phyloP scores from a whole-genome alignment of 768 basidiomycete genomes.

The Trametes meyenii region DNA sequence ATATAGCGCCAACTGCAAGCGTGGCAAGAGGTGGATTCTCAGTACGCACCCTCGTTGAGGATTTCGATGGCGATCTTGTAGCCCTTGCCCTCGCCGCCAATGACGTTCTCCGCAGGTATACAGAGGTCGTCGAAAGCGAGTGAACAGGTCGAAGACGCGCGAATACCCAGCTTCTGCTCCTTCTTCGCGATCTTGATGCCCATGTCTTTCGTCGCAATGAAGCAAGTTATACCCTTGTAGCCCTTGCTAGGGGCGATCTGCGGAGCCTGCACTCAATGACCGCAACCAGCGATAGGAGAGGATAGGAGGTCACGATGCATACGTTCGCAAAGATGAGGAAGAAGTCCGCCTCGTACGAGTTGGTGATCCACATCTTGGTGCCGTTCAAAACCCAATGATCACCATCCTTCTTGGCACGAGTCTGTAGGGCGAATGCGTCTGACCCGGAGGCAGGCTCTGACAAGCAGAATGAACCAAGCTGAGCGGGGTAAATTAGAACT shows the following conservation, averaged over 20 bases:
- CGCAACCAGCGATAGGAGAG: not conserved
- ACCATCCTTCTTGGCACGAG: conserved; percentile 87
- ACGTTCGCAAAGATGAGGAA: conserved; percentile 97
- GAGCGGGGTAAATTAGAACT: not conserved
- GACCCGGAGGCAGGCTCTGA: conserved; percentile 94
- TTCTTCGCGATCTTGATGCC: conserved; percentile 98
- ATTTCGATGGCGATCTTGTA: conserved; percentile 99
- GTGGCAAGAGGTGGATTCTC: not conserved
- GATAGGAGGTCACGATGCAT: conserved; percentile 27
- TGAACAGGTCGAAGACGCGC: conserved; percentile 93
- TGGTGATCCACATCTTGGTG: conserved; percentile 99
- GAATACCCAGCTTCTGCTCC: conserved; percentile 97
- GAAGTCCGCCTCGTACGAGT: conserved; percentile 88
- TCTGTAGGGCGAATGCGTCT: conserved; percentile 96
- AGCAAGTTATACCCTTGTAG: conserved; percentile 99
- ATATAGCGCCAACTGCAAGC: not conserved
- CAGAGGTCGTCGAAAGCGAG: conserved; percentile 94
- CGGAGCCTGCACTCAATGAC: not conserved
- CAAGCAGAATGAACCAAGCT: conserved; percentile 96
- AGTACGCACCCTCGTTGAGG: conserved; percentile 76
- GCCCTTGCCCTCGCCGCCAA: conserved; percentile 90
- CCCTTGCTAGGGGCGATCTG: conserved; percentile 88
- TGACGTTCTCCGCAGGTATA: conserved; percentile 83
- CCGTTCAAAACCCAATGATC: conserved; percentile 88
- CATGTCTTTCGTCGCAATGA: conserved; percentile 95